Conservation (phyloP, 2,329 filamentous ascomycete genomes). For the Colletotrichum sp. region DNA sequence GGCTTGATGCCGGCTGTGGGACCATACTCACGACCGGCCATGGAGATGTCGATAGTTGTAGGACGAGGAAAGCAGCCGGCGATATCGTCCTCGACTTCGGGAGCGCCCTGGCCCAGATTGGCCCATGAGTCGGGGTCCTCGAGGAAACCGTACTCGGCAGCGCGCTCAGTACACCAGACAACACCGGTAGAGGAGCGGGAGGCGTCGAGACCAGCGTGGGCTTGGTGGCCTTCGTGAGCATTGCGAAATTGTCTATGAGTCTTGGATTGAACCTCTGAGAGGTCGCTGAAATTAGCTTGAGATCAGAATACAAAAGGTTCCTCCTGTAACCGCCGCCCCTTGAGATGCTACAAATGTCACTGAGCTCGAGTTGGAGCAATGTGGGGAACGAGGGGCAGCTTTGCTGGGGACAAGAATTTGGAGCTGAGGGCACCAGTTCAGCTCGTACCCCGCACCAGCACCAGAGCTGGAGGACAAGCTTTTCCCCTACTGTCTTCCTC, state of each 20-base stretch:
- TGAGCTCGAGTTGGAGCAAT: slow-evolving; percentile 12
- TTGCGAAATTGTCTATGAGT: slow-evolving; percentile 89
- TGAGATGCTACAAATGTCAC: slow-evolving; percentile 17
- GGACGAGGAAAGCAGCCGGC: slow-evolving; percentile 87
- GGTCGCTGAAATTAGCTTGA: slow-evolving; percentile 18
- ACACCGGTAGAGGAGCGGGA: slow-evolving; percentile 90
- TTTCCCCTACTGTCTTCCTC: slow-evolving; percentile 1
- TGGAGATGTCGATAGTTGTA: slow-evolving; percentile 75
- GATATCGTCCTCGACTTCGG: slow-evolving; percentile 93
- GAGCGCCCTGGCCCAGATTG: slow-evolving; percentile 92
- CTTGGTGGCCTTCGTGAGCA: slow-evolving; percentile 88
- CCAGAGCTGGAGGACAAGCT: slow-evolving; percentile 1
- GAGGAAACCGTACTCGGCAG: slow-evolving; percentile 84
- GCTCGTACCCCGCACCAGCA: slow-evolving; percentile 18
- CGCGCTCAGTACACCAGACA: slow-evolving; percentile 89
- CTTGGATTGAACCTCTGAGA: slow-evolving; percentile 78
- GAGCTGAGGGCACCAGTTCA: slow-evolving; percentile 7
- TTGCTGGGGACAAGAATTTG: neutral
- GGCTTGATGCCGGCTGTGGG: slow-evolving; percentile 94
- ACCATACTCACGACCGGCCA: slow-evolving; percentile 85
- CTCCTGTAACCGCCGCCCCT: neutral
- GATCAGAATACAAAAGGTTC: neutral
- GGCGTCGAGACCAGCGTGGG: slow-evolving; percentile 89
- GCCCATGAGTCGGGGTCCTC: slow-evolving; percentile 87
- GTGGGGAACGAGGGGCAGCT: slow-evolving; percentile 21